Conservation (phyloP, 768 basidiomycete genomes). For the Suillus placidus region DNA sequence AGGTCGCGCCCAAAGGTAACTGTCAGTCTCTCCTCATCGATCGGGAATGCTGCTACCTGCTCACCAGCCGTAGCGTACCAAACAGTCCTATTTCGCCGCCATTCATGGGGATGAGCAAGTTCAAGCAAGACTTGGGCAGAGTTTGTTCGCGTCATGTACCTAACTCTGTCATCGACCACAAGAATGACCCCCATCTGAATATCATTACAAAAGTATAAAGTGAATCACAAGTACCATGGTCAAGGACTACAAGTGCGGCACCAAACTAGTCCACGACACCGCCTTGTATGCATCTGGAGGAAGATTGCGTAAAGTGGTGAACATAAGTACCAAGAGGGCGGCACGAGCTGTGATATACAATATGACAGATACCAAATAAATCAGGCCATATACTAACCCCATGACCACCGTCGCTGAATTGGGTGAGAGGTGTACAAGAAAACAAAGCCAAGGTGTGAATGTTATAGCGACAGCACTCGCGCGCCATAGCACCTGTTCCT, state of each 20-base stretch:
- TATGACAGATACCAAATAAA: neutral
- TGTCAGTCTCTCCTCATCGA: constrained; percentile 55
- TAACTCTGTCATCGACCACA: neutral
- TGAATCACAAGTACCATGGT: neutral
- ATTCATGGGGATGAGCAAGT: constrained; percentile 34
- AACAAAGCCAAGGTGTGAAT: neutral
- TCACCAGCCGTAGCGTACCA: constrained; percentile 67
- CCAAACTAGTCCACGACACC: neutral
- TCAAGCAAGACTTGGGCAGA: too few relatives aligned
- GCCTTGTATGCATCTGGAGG: neutral
- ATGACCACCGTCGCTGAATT: too few relatives aligned
- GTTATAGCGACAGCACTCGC: constrained; percentile 16
- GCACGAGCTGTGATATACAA: neutral
- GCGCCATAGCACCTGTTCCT: constrained; percentile 25
- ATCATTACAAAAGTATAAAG: neutral
- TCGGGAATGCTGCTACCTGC: constrained; percentile 69
- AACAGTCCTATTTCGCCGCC: constrained; percentile 58
- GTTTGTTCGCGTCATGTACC: neutral
- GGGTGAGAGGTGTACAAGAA: too few relatives aligned
- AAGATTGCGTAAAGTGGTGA: constrained; percentile 1
- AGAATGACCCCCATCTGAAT: neutral
- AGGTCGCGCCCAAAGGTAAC: constrained; percentile 71
- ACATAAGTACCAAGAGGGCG: neutral
- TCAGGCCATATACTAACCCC: neutral
- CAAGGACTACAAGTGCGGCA: neutral